phyloP scores from a whole-genome alignment of 495 filamentous ascomycete species.

The Hyaloscypha finlandica region DNA sequence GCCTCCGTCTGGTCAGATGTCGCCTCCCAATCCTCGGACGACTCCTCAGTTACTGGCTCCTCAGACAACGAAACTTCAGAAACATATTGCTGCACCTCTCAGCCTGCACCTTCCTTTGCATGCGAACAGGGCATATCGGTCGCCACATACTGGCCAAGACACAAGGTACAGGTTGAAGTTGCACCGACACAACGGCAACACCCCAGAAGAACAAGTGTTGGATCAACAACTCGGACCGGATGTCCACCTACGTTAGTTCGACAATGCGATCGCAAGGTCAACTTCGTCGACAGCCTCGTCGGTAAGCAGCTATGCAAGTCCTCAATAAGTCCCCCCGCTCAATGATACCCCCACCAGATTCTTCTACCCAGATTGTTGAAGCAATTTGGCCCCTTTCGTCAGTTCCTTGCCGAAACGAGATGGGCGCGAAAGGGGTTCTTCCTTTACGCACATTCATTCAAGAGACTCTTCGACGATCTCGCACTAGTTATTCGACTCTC shows the following conservation, averaged over 20 bases:
- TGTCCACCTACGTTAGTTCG: constrained; percentile 82
- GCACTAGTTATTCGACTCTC: constrained; percentile 94
- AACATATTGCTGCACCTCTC: constrained; percentile 36
- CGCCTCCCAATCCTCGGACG: constrained; percentile 58
- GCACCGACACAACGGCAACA: constrained; percentile 74
- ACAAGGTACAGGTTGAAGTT: constrained; percentile 41
- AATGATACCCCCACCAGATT: constrained; percentile 73
- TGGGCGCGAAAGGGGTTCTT: constrained; percentile 69
- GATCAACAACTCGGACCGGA: constrained; percentile 53
- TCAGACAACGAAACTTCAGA: constrained; percentile 47
- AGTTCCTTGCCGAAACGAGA: constrained; percentile 56
- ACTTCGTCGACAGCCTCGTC: constrained; percentile 97
- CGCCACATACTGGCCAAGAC: constrained; percentile 36
- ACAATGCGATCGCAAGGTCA: constrained; percentile 90
- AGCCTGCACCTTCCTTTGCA: constrained; percentile 37
- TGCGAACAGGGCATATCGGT: constrained; percentile 34
- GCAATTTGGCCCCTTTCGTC: constrained; percentile 90
- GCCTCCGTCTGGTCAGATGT: constrained; percentile 80
- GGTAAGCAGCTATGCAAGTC: constrained; percentile 65
- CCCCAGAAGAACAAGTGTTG: constrained; percentile 69
- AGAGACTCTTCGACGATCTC: constrained; percentile 90
- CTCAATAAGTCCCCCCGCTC: constrained; percentile 34
- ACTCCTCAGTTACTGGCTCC: constrained; percentile 50
- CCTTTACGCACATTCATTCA: constrained; percentile 95
- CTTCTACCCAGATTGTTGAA: constrained; percentile 95